These are phyloP conservation scores for Eucalyptus decipiens DNA, from an alignment of 345 rosid species.

Conservation along the genomic window DNA sequence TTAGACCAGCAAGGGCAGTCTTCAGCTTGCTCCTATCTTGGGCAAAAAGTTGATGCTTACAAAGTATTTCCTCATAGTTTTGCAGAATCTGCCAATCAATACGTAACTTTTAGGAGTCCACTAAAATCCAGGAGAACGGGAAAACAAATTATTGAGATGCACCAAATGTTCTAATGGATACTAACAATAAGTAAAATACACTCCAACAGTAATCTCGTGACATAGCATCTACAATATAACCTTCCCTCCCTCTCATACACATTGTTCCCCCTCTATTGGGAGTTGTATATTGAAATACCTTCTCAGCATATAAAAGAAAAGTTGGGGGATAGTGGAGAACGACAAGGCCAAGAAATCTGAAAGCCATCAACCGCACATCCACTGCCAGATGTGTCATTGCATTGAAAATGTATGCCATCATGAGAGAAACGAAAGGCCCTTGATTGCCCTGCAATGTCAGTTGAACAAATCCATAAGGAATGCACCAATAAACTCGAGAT, in stretches of 20 bases:
- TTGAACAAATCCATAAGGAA: neutral
- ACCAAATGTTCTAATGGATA: neutral
- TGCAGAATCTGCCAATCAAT: slow-evolving; percentile 50
- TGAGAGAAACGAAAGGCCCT: slow-evolving; percentile 48
- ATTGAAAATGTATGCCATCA: slow-evolving; percentile 67
- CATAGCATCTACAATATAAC: neutral
- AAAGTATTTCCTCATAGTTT: slow-evolving; percentile 60
- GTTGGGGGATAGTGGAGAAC: slow-evolving; percentile 54
- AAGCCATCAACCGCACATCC: slow-evolving; percentile 88
- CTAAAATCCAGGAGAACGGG: neutral
- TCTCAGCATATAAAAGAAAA: slow-evolving; percentile 57
- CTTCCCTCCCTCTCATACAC: neutral
- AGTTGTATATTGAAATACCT: slow-evolving; percentile 24
- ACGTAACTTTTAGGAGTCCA: neutral
- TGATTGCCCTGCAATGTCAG: slow-evolving; percentile 54
- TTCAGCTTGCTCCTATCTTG: slow-evolving; percentile 69
- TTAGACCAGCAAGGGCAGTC: slow-evolving; percentile 59
- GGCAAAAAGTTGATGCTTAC: slow-evolving; percentile 46
- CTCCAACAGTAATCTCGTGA: neutral
- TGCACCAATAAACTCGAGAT: neutral
- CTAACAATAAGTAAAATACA: neutral
- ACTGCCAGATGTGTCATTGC: slow-evolving; percentile 68
- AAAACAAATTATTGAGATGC: neutral
- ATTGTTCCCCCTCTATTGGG: neutral
- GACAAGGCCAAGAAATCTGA: slow-evolving; percentile 59